Base-by-base conservation (phyloP, 345 rosid genomes). In the Eucalyptus regnans region DNA sequence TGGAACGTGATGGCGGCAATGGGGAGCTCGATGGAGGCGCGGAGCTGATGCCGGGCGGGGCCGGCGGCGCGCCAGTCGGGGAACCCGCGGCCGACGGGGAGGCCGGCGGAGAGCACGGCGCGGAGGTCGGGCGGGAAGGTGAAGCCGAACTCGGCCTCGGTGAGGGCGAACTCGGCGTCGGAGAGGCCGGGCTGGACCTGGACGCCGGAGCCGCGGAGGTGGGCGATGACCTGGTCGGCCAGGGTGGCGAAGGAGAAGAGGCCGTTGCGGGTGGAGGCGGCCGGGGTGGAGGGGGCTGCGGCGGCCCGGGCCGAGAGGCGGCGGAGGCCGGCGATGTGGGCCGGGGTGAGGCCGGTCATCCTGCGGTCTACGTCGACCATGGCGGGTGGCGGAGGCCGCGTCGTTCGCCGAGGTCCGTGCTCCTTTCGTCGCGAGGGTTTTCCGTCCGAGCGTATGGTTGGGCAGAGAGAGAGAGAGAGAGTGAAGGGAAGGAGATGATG, bases 331-430 rank as follows among this genome's bases (percentile, higher is more conserved):
- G 99, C 99, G 20, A 95, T 86, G 91, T 98, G 98, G 49, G 96
- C 95, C 91, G 98, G 99, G 64, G 95, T 96, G 27, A 97, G 97
- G 89, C 98, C 97, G 91, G 95, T 89, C 96, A 96, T 94, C 60
- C 99, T 94, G 92, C 99, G 94, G 96, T 98, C 99, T 13, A 98
- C 99, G 94, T 98, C 99, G 87, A 97, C 99, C 99, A 98, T 98
- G 87, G 88, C 91, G 50, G 50, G 79, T 86, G 50, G 43, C 49
- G 20, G 37, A 33, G 46, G 52, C 76, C 46, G 18, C 58, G 50
- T 37, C 56, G 86, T n/a, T 25, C 31, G 27, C 89, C 9, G 76
- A 51, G 10, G 87, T 41, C 22, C 52, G 12, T 20, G 49, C 20
- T 12, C 20, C 7, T 20, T 18, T 6, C 41, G 87, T 25, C 29